Evolutionary conservation across 495 filamentous ascomycete genomes (phyloP).

Genomic region (Poronia punctata): DNA sequence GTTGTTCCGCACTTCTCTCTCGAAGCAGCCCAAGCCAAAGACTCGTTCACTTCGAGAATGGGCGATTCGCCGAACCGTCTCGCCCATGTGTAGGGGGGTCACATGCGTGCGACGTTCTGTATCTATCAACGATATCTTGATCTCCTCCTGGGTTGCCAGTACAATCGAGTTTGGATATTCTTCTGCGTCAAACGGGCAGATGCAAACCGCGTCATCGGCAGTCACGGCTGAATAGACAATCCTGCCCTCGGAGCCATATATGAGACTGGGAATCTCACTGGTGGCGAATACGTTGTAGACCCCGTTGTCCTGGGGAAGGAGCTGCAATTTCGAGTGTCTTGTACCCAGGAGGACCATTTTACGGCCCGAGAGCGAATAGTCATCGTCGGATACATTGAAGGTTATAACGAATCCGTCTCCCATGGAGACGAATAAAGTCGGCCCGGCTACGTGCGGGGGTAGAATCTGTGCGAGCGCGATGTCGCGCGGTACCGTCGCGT

Average conservation of each 20-base stretch:
- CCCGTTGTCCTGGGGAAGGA: constrained; percentile 55
- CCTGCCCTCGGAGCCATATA: constrained; percentile 80
- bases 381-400: constrained; percentile 58
- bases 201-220: constrained; percentile 70
- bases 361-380: constrained; percentile 56
- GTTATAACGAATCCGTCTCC: constrained; percentile 89
- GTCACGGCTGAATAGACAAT: constrained; percentile 95
- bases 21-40: constrained; percentile 82
- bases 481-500: constrained; percentile 72
- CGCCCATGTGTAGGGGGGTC: constrained; percentile 64
- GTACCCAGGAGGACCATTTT: constrained; percentile 84
- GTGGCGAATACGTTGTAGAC: constrained; percentile 84
- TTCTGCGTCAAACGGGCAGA: constrained; percentile 75
- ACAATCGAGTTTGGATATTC: constrained; percentile 76
- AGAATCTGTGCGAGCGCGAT: constrained; percentile 72
- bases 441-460: constrained; percentile 36
- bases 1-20: constrained; percentile 43
- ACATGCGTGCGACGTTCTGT: constrained; percentile 81
- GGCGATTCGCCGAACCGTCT: constrained; percentile 80
- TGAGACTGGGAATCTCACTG: constrained; percentile 87
- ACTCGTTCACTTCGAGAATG: constrained; percentile 74
- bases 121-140: constrained; percentile 80
- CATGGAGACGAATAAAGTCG: constrained; percentile 87
- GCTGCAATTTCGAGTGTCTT: constrained; percentile 70
- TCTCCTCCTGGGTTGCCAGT: constrained; percentile 65